Evolutionary conservation across 192 early-diverging fungal genomes (phyloP).

Genomic region (Mortierella claussenii): DNA sequence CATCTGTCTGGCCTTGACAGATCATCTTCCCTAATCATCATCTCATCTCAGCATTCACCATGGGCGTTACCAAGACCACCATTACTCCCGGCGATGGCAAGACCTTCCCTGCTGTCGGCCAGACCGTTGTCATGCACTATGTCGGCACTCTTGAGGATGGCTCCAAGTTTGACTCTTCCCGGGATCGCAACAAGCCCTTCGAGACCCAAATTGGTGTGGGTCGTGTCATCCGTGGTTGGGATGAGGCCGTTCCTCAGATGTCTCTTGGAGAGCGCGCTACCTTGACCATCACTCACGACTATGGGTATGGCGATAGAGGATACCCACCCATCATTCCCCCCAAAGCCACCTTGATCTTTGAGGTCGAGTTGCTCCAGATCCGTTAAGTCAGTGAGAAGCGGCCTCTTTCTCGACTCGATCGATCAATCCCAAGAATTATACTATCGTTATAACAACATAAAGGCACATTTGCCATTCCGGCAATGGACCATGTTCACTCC

Average conservation of each 20-base stretch:
- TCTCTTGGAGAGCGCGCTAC: conserved; percentile 87
- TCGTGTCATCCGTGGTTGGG: conserved; percentile 83
- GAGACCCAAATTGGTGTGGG: conserved; percentile 91
- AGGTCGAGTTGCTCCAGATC: conserved; percentile 79
- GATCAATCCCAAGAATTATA: too few species aligned
- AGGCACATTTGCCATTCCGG: too few species aligned
- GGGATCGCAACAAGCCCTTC: conserved; percentile 86
- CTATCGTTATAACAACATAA: too few species aligned
- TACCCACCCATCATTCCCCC: conserved; percentile 76
- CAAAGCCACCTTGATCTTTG: conserved; percentile 81
- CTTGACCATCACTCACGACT: conserved; percentile 84
- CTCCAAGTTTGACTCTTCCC: conserved; percentile 87
- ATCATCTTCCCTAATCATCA: neutral
- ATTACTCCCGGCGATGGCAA: conserved; percentile 22
- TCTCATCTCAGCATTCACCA: neutral
- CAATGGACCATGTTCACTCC: too few species aligned
- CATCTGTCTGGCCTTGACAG: too few species aligned
- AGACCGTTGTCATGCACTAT: conserved; percentile 70
- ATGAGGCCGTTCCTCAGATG: conserved; percentile 90
- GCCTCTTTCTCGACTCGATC: too few species aligned
- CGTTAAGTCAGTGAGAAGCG: conserved; percentile 6
- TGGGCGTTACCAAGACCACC: conserved; percentile 42
- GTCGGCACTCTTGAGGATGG: conserved; percentile 67
- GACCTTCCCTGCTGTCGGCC: conserved; percentile 57
- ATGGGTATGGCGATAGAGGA: conserved; percentile 79